Conservation (phyloP, 2,329 filamentous ascomycete species). For the Lecanicillium sp. region DNA sequence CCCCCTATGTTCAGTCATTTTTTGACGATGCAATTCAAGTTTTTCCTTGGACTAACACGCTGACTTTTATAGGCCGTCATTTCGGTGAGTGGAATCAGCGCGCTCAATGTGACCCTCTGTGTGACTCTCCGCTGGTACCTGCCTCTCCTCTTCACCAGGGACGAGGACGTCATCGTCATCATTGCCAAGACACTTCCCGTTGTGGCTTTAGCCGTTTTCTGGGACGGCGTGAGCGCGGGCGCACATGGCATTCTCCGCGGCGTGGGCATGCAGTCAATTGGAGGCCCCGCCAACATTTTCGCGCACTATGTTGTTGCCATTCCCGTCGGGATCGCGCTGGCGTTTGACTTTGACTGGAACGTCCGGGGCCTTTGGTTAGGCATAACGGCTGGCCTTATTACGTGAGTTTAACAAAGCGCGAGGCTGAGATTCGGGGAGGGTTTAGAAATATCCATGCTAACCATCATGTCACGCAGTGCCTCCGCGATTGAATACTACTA, state of each 20-base stretch:
- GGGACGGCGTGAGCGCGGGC: constrained; percentile 72
- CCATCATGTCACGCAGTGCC: constrained; percentile 33
- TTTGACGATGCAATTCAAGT: constrained; percentile 9
- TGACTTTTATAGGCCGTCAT: constrained; percentile 48
- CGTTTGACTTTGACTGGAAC: constrained; percentile 71
- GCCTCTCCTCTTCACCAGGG: constrained; percentile 68
- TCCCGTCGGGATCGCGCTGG: constrained; percentile 72
- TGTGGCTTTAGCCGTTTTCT: constrained; percentile 82
- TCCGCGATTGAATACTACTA: constrained; percentile 48
- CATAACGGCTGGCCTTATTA: constrained; percentile 62
- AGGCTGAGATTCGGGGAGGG: not conserved
- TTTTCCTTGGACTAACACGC: constrained; percentile 4
- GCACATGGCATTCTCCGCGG: constrained; percentile 83
- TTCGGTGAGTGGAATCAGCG: constrained; percentile 61
- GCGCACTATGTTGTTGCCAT: constrained; percentile 83
- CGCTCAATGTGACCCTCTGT: constrained; percentile 70
- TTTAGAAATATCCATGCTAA: not conserved
- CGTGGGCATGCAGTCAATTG: constrained; percentile 81
- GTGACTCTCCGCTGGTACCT: constrained; percentile 64
- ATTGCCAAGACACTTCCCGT: constrained; percentile 70
- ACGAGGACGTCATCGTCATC: constrained; percentile 61
- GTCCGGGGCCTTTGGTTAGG: constrained; percentile 78
- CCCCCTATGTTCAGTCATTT: too few relatives aligned
- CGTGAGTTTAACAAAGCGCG: too few relatives aligned
- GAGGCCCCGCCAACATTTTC: constrained; percentile 80